Conservation (phyloP, 2,329 filamentous ascomycete genomes). For the Ophiostoma himal-ulmi region DNA sequence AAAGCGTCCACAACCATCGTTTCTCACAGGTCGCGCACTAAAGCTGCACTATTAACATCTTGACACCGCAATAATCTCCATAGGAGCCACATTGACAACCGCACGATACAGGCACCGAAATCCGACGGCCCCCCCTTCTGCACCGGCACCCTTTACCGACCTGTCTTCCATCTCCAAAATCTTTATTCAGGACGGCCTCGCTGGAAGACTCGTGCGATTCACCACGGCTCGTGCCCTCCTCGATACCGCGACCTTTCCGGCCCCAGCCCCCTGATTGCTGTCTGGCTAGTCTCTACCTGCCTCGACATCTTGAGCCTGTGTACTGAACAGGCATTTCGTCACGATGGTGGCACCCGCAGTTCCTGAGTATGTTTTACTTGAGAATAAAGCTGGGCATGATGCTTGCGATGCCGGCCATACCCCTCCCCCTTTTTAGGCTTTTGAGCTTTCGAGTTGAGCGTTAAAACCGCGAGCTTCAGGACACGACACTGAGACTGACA, state of each 20-base stretch:
- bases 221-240: not conserved
- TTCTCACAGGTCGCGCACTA: slow-evolving; percentile 9
- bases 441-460: not conserved
- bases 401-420: not conserved
- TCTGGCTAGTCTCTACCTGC: not conserved
- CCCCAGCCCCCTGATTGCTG: slow-evolving; percentile 2
- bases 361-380: slow-evolving; percentile 58
- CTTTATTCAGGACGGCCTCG: not conserved
- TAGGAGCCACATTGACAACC: slow-evolving; percentile 16
- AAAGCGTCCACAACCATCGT: slow-evolving; percentile 10
- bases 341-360: slow-evolving; percentile 69
- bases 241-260: not conserved
- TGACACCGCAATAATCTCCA: slow-evolving; percentile 4
- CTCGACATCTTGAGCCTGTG: slow-evolving; percentile 11
- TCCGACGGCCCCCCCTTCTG: not conserved
- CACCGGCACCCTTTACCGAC: not conserved
- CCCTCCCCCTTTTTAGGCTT: not conserved
- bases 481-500: not conserved
- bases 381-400: not conserved
- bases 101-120: not conserved
- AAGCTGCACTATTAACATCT: slow-evolving; percentile 10
- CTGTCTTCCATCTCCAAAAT: not conserved
- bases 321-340: slow-evolving; percentile 23
- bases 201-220: not conserved
- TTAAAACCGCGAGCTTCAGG: not conserved